Evolutionary conservation across 805 yeast genomes (phyloP).

Genomic region (Cyberlindnera mississippiensis): DNA sequence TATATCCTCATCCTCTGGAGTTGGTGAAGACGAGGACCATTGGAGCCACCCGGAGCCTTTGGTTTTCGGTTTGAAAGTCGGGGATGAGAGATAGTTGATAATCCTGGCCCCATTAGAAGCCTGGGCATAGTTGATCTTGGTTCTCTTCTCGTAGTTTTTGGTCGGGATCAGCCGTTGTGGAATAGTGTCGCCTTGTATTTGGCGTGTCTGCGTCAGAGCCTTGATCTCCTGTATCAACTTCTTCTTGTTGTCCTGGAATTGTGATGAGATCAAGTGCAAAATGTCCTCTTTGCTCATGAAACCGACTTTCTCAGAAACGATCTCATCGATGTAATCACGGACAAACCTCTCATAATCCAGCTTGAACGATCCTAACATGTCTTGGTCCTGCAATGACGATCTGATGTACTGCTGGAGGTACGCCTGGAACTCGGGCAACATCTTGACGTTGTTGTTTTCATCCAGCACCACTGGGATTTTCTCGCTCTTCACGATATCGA

Average conservation of each 20-base stretch:
- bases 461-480: slow-evolving; percentile 22
- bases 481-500: neutral
- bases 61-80: slow-evolving; percentile 26
- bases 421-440: slow-evolving; percentile 23
- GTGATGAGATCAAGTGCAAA: slow-evolving; percentile 16
- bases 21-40: neutral
- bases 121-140: slow-evolving; percentile 12
- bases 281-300: slow-evolving; percentile 24
- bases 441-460: slow-evolving; percentile 14
- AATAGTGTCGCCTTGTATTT: neutral
- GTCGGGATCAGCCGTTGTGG: slow-evolving; percentile 9
- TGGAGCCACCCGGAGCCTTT: slow-evolving; percentile 5
- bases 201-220: slow-evolving; percentile 2
- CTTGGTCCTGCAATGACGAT: slow-evolving; percentile 4
- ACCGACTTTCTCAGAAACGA: slow-evolving; percentile 17
- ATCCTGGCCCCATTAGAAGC: slow-evolving; percentile 32
- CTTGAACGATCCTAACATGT: slow-evolving; percentile 7
- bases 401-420: slow-evolving; percentile 16
- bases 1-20: neutral
- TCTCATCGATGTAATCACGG: slow-evolving; percentile 18
- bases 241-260: slow-evolving; percentile 24
- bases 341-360: slow-evolving; percentile 16
- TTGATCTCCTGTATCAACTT: slow-evolving; percentile 23
- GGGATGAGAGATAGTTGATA: slow-evolving; percentile 33
- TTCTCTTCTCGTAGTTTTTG: neutral